Conservation (phyloP, 768 basidiomycete genomes). For the Leccinum disarticulatum region DNA sequence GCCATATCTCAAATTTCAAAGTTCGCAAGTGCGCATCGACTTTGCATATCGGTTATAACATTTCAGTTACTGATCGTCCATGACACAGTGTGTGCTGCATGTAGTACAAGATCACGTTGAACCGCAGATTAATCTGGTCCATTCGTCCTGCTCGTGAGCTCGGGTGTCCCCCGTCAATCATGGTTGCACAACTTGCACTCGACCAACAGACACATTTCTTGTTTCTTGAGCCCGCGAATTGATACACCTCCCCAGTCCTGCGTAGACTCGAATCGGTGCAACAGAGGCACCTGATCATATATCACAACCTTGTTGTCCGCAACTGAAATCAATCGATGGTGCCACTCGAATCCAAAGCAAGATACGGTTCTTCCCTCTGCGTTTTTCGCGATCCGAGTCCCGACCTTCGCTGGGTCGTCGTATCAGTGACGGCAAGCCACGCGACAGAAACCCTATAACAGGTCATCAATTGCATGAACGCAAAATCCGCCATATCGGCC, state of each 20-base stretch:
- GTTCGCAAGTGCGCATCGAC: background rate
- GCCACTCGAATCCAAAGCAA: background rate
- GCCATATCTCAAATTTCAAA: background rate
- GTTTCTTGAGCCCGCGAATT: conserved; percentile 43
- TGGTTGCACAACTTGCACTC: background rate
- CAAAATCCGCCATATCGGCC: background rate
- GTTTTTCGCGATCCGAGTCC: too few species aligned
- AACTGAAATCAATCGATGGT: conserved; percentile 33
- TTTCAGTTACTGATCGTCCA: conserved; percentile 10
- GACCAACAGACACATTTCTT: conserved; percentile 59
- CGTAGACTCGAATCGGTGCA: conserved; percentile 43
- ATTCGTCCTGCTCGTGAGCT: background rate
- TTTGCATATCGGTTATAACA: background rate
- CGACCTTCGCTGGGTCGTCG: too few species aligned
- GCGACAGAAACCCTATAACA: conserved; percentile 57
- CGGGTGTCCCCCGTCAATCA: background rate
- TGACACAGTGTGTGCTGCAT: conserved; percentile 43
- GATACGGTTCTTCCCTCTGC: conserved; percentile 27
- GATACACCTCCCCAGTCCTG: conserved; percentile 43
- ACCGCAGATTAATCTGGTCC: conserved; percentile 61
- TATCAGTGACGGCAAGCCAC: conserved; percentile 50
- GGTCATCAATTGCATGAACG: conserved; percentile 2
- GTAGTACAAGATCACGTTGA: conserved; percentile 60
- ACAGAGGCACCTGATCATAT: conserved; percentile 55
- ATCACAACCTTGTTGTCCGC: conserved; percentile 55